Percentiles rank a stretch among this genome's conserved stretches.
These are phyloP conservation scores for Backusella australiensis DNA, from an alignment of 192 early-diverging fungal species.

Conservation along the genomic window DNA sequence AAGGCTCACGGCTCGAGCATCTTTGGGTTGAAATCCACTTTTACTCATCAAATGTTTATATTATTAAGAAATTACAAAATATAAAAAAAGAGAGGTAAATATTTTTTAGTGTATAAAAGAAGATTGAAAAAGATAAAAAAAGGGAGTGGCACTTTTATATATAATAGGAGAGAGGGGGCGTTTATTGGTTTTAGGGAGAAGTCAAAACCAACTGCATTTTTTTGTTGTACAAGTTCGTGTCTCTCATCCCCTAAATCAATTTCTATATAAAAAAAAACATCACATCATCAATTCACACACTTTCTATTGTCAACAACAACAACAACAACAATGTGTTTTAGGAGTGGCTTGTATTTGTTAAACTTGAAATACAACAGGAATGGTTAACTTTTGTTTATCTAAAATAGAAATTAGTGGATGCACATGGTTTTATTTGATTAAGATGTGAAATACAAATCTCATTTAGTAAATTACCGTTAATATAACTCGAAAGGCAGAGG, in stretches of 20 bases:
- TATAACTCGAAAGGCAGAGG: neutral
- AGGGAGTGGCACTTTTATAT: neutral
- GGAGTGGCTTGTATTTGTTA: neutral
- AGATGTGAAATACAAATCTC: neutral
- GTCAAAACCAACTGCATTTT: neutral
- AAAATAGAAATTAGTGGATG: neutral
- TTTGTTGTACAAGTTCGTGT: neutral
- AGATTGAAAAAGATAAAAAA: neutral
- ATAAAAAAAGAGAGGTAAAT: neutral
- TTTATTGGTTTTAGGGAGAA: neutral
- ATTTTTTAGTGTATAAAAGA: neutral
- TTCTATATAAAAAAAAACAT: neutral
- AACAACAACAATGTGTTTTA: neutral
- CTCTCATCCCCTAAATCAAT: neutral
- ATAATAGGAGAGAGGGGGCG: slow-evolving; percentile 1
- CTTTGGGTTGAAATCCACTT: slow-evolving; percentile 8
- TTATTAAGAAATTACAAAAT: neutral
- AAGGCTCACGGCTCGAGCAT: slow-evolving; percentile 11
- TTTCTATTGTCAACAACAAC: neutral
- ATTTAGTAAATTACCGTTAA: neutral
- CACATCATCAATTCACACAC: neutral
- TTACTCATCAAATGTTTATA: neutral
- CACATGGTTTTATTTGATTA: neutral
- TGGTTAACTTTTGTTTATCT: neutral
- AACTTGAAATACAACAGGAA: neutral